phyloP scores from a whole-genome alignment of 116 monocot genomes.

The Dioscorea cayenensis region DNA sequence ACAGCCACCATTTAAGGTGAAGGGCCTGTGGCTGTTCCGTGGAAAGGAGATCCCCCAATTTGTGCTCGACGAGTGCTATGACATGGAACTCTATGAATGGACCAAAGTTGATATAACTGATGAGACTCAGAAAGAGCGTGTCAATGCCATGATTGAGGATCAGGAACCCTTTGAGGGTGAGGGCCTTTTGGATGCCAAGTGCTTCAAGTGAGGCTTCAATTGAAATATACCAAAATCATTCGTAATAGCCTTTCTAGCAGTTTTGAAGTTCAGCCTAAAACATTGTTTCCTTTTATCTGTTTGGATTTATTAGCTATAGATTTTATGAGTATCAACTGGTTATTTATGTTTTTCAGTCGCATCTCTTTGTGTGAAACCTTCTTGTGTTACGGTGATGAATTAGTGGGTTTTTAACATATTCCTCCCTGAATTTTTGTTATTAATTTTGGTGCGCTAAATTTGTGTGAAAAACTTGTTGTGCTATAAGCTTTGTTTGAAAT shows the following conservation, averaged over 20 bases:
- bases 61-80: conserved; percentile 82
- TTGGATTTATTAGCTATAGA: neutral
- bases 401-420: too few species aligned
- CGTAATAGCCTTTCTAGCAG: neutral
- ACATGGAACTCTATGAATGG: conserved; percentile 94
- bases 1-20: conserved; percentile 74
- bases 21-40: conserved; percentile 92
- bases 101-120: conserved; percentile 70
- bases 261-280: too few species aligned
- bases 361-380: neutral
- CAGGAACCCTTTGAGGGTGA: conserved; percentile 92
- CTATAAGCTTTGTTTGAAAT: too few species aligned
- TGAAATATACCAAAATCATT: neutral
- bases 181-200: conserved; percentile 75
- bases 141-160: conserved; percentile 91
- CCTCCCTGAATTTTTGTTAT: too few species aligned
- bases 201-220: conserved; percentile 51
- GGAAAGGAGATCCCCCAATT: conserved; percentile 74
- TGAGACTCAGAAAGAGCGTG: conserved; percentile 78
- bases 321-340: neutral
- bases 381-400: too few species aligned
- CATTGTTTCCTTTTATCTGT: neutral
- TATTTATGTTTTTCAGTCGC: neutral
- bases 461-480: too few species aligned
- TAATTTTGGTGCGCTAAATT: too few species aligned